phyloP scores from a whole-genome alignment of 805 yeast genomes.

The Alloascoidea africana region DNA sequence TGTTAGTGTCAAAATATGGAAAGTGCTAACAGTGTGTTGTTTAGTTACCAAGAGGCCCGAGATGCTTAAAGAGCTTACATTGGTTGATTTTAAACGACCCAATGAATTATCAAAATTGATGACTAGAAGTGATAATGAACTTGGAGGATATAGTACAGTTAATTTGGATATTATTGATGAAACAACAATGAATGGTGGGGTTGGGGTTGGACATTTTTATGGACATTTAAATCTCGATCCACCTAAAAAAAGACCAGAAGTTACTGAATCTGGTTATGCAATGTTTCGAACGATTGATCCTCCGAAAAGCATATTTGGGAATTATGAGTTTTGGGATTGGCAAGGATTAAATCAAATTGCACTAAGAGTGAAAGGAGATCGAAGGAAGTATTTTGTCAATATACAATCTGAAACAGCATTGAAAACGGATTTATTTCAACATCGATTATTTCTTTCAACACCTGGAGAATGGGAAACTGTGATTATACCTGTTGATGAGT shows the following conservation, averaged over 20 bases:
- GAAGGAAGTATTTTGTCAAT: conserved; percentile 62
- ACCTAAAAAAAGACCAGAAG: conserved; percentile 49
- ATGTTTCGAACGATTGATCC: conserved; percentile 73
- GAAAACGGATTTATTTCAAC: conserved; percentile 70
- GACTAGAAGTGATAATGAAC: conserved; percentile 55
- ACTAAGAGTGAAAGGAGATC: conserved; percentile 57
- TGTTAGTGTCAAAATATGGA: too few species aligned
- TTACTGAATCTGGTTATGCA: conserved; percentile 54
- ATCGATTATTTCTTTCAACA: conserved; percentile 51
- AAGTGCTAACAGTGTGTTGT: too few species aligned
- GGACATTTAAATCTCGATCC: conserved; percentile 57
- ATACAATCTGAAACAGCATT: conserved; percentile 71
- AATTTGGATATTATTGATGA: conserved; percentile 26
- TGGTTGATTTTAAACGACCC: conserved; percentile 45
- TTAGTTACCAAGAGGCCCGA: too few species aligned
- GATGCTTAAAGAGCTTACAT: too few species aligned
- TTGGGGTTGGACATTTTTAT: conserved; percentile 46
- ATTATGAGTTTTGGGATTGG: conserved; percentile 55
- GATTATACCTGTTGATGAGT: conserved; percentile 59
- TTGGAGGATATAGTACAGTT: conserved; percentile 69
- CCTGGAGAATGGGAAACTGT: conserved; percentile 81
- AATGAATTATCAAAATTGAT: conserved; percentile 33
- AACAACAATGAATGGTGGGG: too few species aligned
- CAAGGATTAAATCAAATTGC: conserved; percentile 44
- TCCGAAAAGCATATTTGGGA: conserved; percentile 25